Base-by-base conservation (phyloP, 306 rosid genomes). In the Pachyrhizus erosus region DNA sequence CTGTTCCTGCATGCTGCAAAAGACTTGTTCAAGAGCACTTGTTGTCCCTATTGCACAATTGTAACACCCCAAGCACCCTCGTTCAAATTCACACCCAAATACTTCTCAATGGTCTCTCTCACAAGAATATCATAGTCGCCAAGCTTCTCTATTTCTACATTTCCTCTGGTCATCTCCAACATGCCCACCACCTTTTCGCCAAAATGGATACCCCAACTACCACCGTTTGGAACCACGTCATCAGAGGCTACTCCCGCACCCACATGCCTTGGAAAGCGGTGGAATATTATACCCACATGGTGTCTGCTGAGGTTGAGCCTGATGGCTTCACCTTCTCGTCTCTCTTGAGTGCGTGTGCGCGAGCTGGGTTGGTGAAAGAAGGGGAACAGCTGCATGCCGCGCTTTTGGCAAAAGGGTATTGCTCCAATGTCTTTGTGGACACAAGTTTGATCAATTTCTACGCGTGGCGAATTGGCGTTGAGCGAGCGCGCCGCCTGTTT, bases 261-360 rank as follows among this genome's bases (percentile, higher is more conserved):
- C 72, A 43, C 66, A 73, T 12, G 27, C 87, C 90, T 1, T 4
- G 62, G 75, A 84, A 85, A 80, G 87, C 96, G 0, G 65, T 94
- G 2, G 80, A 84, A 11, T 73, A 60, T 31, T 94, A 83, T 79
- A 83, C 60, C 9, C 81, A 48, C 75, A 85, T 94, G 96, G 65
- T 83, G 49, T 76, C 55, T 69, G 54, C 78, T 33, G 85, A 81
- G 58, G 83, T 58, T 46, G 87, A 84, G 34, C 90, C 94, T 55
- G 88, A 92, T 68, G 94, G 81, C 76, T 91, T 84, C 81, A 89
- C 98, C 1, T 91, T 84, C 84, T 91, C 92, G 67, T 89, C 71
- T 84, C 90, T 92, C 24, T 80, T 94, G 48, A 87, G 87, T 75
- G 96, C 91, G 7, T 92, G 93, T 49, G 88, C 84, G 54, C 87